Evolutionary conservation across 345 rosid genomes (phyloP), one percentile per base, ranked within the genome.

Genomic region (Populus simonii): DNA sequence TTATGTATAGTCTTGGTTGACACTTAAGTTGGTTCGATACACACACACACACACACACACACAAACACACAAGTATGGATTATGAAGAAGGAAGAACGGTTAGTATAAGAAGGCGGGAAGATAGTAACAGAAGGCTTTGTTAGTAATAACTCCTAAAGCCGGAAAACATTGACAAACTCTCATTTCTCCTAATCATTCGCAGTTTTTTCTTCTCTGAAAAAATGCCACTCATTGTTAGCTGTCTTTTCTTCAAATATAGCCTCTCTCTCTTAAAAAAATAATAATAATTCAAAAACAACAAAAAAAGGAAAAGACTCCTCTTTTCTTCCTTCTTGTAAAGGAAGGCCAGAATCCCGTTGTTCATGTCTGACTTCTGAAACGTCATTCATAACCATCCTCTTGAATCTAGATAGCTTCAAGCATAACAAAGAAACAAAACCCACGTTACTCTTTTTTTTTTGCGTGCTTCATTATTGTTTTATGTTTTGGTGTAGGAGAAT

Each of bases 161-260:
- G 74, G 38, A 71, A 82, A 82, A 77, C 66, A 67, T 55, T 82
- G 76, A 63, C 76, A 61, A 77, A 65, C 80, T 74, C 72, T 74
- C 35, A 20, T 80, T 76, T 78, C 83, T 86, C 90, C 88, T 80
- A 51, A 74, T 67, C 79, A 82, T 78, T 71, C 83, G 88, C 79
- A 72, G 73, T 71, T 17, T 35, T 17, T 73, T 2, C 27, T 22
- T 67, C 18, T 23, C 22, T 72, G 59, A 47, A 86, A 84, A 84
- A 81, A 80, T 81, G 77, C 85, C 39, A 80, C 81, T 77, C 51
- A 18, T 45, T 61, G 3, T 23, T 20, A 36, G 10, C 45, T n/a
- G 39, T 11, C 10, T 35, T 16, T 33, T 39, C 45, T 18, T 43
- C 67, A n/a, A 23, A 59, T 8, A 35, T 15, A 55, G 8, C 8